These are phyloP conservation scores for Coprinopsis marcescibilis DNA, from an alignment of 768 basidiomycete species.

Conservation along the genomic window DNA sequence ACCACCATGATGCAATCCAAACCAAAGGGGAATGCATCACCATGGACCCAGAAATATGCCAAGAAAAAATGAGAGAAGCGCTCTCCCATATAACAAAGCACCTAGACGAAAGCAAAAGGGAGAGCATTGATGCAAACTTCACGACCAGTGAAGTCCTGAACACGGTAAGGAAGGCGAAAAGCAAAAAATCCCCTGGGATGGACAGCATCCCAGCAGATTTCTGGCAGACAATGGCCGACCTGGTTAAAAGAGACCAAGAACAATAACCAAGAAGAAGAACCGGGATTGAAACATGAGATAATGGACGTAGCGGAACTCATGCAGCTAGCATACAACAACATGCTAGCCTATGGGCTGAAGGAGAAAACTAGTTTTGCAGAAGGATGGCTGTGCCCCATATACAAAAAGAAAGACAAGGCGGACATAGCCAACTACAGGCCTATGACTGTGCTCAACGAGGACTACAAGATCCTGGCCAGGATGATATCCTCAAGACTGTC, in stretches of 20 bases:
- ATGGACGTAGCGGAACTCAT: slow-evolving; percentile 14
- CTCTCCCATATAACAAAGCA: too few species aligned
- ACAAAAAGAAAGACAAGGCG: slow-evolving; percentile 31
- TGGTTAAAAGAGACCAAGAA: too few species aligned
- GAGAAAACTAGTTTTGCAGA: slow-evolving; percentile 15
- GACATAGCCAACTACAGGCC: slow-evolving; percentile 32
- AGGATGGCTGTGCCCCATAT: slow-evolving; percentile 36
- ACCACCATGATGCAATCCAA: too few species aligned
- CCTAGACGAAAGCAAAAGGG: neutral
- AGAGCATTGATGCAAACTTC: neutral
- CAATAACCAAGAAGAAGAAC: neutral
- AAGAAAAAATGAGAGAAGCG: too few species aligned
- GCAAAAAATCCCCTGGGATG: slow-evolving; percentile 14
- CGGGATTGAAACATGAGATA: neutral
- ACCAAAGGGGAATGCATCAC: too few species aligned
- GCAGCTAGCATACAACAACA: slow-evolving; percentile 20
- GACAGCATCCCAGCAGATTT: slow-evolving; percentile 25
- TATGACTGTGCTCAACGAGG: slow-evolving; percentile 26
- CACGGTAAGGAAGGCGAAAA: slow-evolving; percentile 3
- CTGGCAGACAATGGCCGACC: slow-evolving; percentile 22
- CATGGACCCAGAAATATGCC: too few species aligned
- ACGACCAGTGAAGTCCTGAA: neutral
- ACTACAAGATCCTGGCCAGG: slow-evolving; percentile 28
- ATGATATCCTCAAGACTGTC: slow-evolving; percentile 16
- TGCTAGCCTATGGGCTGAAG: slow-evolving; percentile 18